Evolutionary conservation across 257 asterid genomes (phyloP), one percentile per base, ranked within the genome.

Genomic region (Lavandula angustifolia): DNA sequence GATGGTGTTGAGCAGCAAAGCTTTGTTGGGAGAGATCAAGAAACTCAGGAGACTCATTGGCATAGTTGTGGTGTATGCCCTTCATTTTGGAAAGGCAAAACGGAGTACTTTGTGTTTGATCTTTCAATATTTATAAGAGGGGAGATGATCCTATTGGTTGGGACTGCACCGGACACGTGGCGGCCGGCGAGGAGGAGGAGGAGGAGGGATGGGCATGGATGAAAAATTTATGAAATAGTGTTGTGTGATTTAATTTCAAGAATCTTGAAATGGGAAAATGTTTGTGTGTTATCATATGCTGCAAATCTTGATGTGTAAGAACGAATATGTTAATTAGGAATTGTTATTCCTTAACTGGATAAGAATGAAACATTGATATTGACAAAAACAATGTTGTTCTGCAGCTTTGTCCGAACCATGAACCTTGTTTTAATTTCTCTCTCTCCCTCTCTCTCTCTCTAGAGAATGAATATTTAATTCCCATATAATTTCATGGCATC

Each of bases 331-430:
- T 2, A 37, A 22, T 6, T 7, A 37, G 76, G 75, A 22, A 82
- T 67, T 22, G 27, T 22, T 81, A 76, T 82, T 84, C 87, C 79
- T 54, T 61, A 46, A 66, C 54, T 71, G 86, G 94, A 81, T 79
- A 84, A 83, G 83, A 56, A 69, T 73, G 80, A 79, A 74, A 71
- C 64, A 65, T 67, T 22, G 27, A 22, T 22, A 78, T 22, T 82
- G 96, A 82, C 79, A 76, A 78, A 71, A 79, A 72, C 95, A 78
- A 59, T 71, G 40, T 35, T 67, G 59, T 43, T 4, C 32, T 41
- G 42, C 31, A 66, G 47, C 70, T 41, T 83, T 66, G 82, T 71
- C 85, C 50, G 51, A 62, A 61, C 69, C 77, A 69, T 60, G 46
- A 66, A 32, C 3, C 32, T 54, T 54, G 63, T 54, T 37, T 37